Evolutionary conservation across 2,329 filamentous ascomycete genomes (phyloP).

Genomic region (Delphinella strobiligena): DNA sequence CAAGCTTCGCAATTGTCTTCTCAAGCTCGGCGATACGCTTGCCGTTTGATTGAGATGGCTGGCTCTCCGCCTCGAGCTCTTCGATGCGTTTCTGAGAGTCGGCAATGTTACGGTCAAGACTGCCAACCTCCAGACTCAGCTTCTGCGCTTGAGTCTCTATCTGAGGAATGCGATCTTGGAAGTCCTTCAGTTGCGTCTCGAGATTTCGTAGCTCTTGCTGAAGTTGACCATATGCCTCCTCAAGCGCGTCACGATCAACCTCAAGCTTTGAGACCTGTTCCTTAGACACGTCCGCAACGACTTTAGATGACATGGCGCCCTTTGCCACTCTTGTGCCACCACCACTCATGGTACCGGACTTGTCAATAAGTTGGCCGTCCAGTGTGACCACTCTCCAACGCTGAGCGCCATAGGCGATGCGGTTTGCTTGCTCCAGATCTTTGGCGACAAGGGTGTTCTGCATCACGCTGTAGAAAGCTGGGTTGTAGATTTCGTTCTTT

Average conservation of each 20-base stretch:
- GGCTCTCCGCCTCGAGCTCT: conserved; percentile 70
- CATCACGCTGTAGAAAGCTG: conserved; percentile 90
- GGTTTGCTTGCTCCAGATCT: conserved; percentile 89
- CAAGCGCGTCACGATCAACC: conserved; percentile 70
- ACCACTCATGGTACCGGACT: conserved; percentile 97
- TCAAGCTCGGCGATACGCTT: conserved; percentile 59
- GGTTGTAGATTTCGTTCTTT: conserved; percentile 74
- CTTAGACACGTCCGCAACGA: conserved; percentile 73
- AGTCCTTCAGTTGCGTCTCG: conserved; percentile 57
- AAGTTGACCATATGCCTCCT: conserved; percentile 71
- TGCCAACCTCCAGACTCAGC: conserved; percentile 76
- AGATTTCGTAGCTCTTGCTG: conserved; percentile 74
- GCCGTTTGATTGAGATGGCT: conserved; percentile 70
- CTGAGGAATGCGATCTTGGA: conserved; percentile 68
- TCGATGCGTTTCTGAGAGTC: conserved; percentile 77
- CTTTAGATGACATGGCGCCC: conserved; percentile 93
- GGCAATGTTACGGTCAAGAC: conserved; percentile 67
- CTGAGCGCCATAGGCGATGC: conserved; percentile 87
- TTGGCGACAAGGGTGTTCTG: conserved; percentile 90
- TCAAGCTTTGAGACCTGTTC: conserved; percentile 85
- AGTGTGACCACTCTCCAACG: conserved; percentile 95
- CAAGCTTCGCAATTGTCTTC: conserved; percentile 63
- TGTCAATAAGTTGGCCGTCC: conserved; percentile 90
- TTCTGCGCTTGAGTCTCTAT: conserved; percentile 89
- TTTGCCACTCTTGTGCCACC: conserved; percentile 83